A percentile compares a stretch with the other conserved stretches of the same genome.
Evolutionary conservation across 2,329 filamentous ascomycete genomes (phyloP).

Genomic region (Epichloe hybrida): DNA sequence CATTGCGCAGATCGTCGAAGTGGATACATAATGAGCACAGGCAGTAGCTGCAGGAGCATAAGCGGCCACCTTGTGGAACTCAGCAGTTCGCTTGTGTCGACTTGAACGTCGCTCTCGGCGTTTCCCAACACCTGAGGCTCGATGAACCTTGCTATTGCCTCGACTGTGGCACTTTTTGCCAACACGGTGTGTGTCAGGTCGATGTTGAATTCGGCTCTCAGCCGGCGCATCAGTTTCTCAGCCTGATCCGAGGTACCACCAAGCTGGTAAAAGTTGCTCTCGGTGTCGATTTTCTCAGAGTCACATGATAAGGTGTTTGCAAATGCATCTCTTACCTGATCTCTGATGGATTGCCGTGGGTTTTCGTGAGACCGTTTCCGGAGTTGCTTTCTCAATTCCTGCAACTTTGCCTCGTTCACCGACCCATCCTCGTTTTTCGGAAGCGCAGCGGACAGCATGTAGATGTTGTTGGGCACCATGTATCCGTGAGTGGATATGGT

Average conservation of each 20-base stretch:
- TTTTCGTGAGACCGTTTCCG: slow-evolving; percentile 6
- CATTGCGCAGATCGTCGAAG: slow-evolving; percentile 35
- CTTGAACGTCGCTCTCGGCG: slow-evolving; percentile 3
- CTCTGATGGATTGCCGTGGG: slow-evolving; percentile 12
- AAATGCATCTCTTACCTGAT: slow-evolving; percentile 25
- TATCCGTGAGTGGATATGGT: slow-evolving; percentile 2
- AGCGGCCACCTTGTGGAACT: slow-evolving; percentile 37
- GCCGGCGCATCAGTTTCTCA: slow-evolving; percentile 11
- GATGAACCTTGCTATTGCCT: slow-evolving; percentile 24
- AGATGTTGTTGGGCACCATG: slow-evolving; percentile 3
- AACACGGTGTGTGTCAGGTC: slow-evolving; percentile 36
- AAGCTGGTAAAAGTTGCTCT: slow-evolving; percentile 28
- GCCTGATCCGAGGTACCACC: slow-evolving; percentile 36
- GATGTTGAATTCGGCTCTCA: slow-evolving; percentile 34
- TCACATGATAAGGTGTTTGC: slow-evolving; percentile 27
- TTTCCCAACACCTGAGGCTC: slow-evolving; percentile 11
- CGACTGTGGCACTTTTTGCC: slow-evolving; percentile 33
- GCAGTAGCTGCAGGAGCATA: slow-evolving; percentile 36
- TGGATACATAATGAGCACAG: slow-evolving; percentile 35
- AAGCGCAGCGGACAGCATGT: slow-evolving; percentile 1
- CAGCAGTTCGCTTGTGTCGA: slow-evolving; percentile 25
- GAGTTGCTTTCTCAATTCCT: slow-evolving; percentile 15
- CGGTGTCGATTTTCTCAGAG: slow-evolving; percentile 19
- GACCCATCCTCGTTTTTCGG: neutral
- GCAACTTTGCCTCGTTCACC: slow-evolving; percentile 16